A percentile compares a stretch with the other conserved stretches of the same genome.
phyloP scores from a whole-genome alignment of 352 stramenopile genomes.

The Globisporangium spinosum region DNA sequence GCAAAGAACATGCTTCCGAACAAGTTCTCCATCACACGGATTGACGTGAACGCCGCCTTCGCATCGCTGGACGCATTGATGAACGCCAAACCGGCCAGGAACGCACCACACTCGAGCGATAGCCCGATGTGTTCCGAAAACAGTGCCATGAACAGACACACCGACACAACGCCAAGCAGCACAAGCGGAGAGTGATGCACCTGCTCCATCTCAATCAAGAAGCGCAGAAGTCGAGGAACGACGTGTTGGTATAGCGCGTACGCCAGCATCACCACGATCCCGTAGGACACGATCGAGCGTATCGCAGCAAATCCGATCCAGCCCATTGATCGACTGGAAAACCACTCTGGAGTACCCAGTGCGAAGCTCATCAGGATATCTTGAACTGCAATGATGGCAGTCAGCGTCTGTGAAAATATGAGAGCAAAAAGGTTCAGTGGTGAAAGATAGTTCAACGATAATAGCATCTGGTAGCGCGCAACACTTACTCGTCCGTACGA shows the following conservation, averaged over 20 bases:
- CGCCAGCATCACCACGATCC: slow-evolving; percentile 61
- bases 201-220: slow-evolving; percentile 77
- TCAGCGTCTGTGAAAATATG: slow-evolving; percentile 52
- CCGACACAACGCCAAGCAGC: slow-evolving; percentile 77
- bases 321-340: slow-evolving; percentile 62
- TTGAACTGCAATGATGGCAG: slow-evolving; percentile 82
- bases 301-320: slow-evolving; percentile 72
- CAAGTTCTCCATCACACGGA: slow-evolving; percentile 85
- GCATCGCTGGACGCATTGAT: slow-evolving; percentile 61
- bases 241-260: slow-evolving; percentile 69
- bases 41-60: slow-evolving; percentile 75
- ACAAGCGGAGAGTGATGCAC: slow-evolving; percentile 76
- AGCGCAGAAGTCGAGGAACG: slow-evolving; percentile 62
- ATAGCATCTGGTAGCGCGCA: background rate
- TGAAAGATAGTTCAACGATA: background rate
- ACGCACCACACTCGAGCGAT: slow-evolving; percentile 81
- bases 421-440: background rate
- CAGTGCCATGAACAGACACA: slow-evolving; percentile 82
- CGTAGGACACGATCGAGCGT: slow-evolving; percentile 68
- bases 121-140: slow-evolving; percentile 81
- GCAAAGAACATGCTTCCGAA: slow-evolving; percentile 89
- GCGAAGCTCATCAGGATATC: slow-evolving; percentile 87
- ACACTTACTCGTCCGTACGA: slow-evolving; percentile 64
- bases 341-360: slow-evolving; percentile 81
- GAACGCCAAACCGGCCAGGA: slow-evolving; percentile 78